Conservation (phyloP, 805 yeast species). For the Wickerhamomyces hampshirensis region DNA sequence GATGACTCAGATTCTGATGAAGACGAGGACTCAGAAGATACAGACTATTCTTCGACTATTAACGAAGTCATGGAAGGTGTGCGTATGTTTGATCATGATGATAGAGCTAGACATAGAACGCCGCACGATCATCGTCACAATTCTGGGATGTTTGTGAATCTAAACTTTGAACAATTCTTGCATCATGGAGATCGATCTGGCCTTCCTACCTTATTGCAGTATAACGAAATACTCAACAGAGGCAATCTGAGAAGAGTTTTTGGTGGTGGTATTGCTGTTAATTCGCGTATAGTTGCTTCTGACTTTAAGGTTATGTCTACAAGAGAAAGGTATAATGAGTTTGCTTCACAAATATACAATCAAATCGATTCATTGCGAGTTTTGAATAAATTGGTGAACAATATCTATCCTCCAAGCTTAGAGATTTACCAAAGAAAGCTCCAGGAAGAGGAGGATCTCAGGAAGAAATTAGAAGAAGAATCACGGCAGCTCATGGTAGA, state of each 20-base stretch:
- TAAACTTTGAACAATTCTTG: background rate
- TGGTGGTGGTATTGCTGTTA: background rate
- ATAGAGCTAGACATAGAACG: background rate
- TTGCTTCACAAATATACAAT: slow-evolving; percentile 46
- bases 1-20: slow-evolving; percentile 28
- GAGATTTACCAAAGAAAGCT: slow-evolving; percentile 26
- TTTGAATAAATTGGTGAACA: slow-evolving; percentile 39
- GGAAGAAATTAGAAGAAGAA: slow-evolving; percentile 19
- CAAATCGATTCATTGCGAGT: slow-evolving; percentile 33
- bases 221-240: background rate
- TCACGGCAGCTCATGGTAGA: slow-evolving; percentile 21
- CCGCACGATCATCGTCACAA: background rate
- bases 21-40: slow-evolving; percentile 10
- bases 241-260: background rate
- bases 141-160: background rate
- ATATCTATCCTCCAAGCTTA: slow-evolving; percentile 45
- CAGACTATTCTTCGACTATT: background rate
- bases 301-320: slow-evolving; percentile 38
- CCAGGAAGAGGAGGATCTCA: slow-evolving; percentile 10
- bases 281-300: slow-evolving; percentile 3
- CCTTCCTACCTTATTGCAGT: background rate
- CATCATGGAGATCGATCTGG: background rate
- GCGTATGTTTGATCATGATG: background rate
- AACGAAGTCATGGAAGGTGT: background rate
- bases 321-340: slow-evolving; percentile 64